A percentile compares a stretch with the other conserved stretches of the same genome.
phyloP scores from a whole-genome alignment of 768 basidiomycete genomes.

The Phanerochaete sordida region DNA sequence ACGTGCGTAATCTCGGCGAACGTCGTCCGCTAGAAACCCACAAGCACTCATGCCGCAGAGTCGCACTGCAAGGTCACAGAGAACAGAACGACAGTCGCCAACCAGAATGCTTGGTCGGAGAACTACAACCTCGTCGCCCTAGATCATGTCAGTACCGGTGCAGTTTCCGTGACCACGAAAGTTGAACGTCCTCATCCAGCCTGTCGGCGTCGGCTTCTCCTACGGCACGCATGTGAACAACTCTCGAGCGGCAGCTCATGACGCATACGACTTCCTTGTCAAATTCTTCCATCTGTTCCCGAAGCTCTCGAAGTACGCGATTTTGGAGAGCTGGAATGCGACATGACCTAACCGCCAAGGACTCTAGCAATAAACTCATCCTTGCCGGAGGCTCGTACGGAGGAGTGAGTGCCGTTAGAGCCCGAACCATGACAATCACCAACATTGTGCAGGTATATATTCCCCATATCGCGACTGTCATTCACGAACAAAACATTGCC shows the following conservation, averaged over 20 bases:
- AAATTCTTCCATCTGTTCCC: constrained; percentile 30
- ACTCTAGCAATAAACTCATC: constrained; percentile 17
- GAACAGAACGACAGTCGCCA: constrained; percentile 19
- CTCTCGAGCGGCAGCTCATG: constrained; percentile 27
- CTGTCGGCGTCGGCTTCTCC: constrained; percentile 32
- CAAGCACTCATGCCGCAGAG: constrained; percentile 12
- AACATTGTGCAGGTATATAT: not conserved
- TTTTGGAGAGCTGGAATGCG: not conserved
- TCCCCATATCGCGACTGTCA: constrained; percentile 29
- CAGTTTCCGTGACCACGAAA: not conserved
- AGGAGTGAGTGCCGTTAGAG: constrained; percentile 13
- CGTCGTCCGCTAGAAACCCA: too few relatives aligned
- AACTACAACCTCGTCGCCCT: constrained; percentile 13
- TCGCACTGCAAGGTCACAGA: constrained; percentile 23
- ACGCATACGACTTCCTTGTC: constrained; percentile 35
- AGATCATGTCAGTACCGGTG: constrained; percentile 9
- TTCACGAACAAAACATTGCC: constrained; percentile 30
- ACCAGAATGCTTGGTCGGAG: constrained; percentile 22
- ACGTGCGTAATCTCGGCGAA: not conserved
- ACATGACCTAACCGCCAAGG: not conserved
- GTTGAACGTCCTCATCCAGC: constrained; percentile 14
- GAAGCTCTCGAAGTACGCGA: constrained; percentile 10
- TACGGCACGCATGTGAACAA: constrained; percentile 32
- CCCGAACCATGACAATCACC: not conserved
- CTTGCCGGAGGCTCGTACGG: constrained; percentile 33